Base-by-base conservation (phyloP, 179 eudicot genomes). In the Patellifolia procumbens region DNA sequence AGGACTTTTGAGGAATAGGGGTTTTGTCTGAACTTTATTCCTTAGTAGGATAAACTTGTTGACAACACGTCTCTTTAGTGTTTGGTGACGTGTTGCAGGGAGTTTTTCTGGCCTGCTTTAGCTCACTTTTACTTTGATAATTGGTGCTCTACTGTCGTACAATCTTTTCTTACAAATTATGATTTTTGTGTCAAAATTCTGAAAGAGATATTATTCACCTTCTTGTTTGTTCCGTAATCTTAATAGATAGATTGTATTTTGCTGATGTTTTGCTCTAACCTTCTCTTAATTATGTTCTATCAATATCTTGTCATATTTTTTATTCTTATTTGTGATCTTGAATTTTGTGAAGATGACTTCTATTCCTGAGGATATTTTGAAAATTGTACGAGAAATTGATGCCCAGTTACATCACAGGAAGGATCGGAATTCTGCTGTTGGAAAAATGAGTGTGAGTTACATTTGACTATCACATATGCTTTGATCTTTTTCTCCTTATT, bases 361-460 rank as follows among this genome's bases (percentile, higher is more conserved):
- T 49, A 51, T 86, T 66, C 84, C 94, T 16, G 88, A 87, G 61
- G 89, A 82, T 35, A 81, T 93, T 17, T 59, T 83, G 73, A 83
- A 83, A 84, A 79, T 84, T 39, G 87, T 85, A 79, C 85, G 76
- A 81, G 92, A 89, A 83, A 82, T 91, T 73, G 87, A 86, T 53
- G 82, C 85, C 67, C 91, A 91, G 34, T 66, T 92, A 81, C 85
- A 39, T 7, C 45, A 80, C 78, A 89, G 88, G 34, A 85, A 85
- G 75, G 83, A 81, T 45, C 91, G 86, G 70, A 78, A 32, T 74
- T 81, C 88, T 93, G 80, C 83, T 49, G 88, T 81, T 78, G 84
- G 72, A 48, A 92, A 88, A 76, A 82, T n/a, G 78, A 86, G 24
- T 73, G 97, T 91, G 81, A 86, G 91, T 82, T 61, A 55, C 61